Evolutionary conservation across 129 eudicot genomes (phyloP), one percentile per base, ranked within the genome.

Genomic region (Tagetes patula): DNA sequence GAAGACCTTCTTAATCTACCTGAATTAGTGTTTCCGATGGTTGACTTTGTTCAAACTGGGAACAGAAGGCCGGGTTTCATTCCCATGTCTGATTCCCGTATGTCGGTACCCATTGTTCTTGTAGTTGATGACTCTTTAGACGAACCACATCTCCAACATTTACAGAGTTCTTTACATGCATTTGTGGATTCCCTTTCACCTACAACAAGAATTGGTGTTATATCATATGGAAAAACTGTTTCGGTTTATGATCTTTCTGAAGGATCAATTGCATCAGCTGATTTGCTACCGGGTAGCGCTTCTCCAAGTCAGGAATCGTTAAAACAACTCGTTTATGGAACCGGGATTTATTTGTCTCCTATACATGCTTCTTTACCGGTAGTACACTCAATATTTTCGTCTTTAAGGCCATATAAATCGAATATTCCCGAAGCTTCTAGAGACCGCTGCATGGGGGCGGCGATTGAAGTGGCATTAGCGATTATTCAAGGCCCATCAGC

Each of bases 171-270:
- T 3, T 76, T 94, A 80, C 97, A 94, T 54, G 97, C 97, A 3
- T 94, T 94, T 86, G 75, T 90, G 47, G 99, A 94, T 69, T 94
- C 99, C 20, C 87, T 94, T 66, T 84, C 97, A 46, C 99, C 91
- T 1, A 84, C 96, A 8, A 90, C 99, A 12, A 84, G 95, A 74
- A 85, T 90, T 37, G 99, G 97, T 38, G 85, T 94, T 39, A 79
- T 94, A 45, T 65, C 83, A 0, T 94, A 94, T 66, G 97, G 99
- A 5, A 81, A 93, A 32, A 88, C 85, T 3, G 94, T 94, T 60
- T 90, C 99, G 0, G 94, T 86, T 3, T 94, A 88, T 71, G 97
- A 94, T 85, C 87, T 94, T 71, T 86, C 99, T 2, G 94, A 94
- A 82, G 97, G 85, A 70, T 90, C 88, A 12, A 69, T 77, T 64